phyloP scores from a whole-genome alignment of 495 filamentous ascomycete species.

The Apiosordaria backusii region DNA sequence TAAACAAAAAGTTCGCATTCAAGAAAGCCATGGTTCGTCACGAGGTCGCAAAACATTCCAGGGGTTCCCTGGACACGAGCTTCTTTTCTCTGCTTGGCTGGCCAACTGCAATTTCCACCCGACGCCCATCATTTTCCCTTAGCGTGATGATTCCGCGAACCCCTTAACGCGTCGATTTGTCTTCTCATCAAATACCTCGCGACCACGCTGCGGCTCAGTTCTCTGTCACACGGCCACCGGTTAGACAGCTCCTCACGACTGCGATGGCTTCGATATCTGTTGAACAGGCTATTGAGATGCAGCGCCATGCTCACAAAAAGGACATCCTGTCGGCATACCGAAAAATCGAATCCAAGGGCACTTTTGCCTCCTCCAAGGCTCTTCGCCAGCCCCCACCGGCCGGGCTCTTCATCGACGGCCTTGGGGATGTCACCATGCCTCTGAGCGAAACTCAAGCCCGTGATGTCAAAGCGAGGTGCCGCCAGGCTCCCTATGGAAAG shows the following conservation, averaged over 20 bases:
- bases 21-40: too few relatives aligned
- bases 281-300: background rate
- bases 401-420: conserved; percentile 32
- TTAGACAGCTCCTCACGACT: background rate
- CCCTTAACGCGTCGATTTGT: background rate
- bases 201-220: background rate
- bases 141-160: background rate
- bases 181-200: background rate
- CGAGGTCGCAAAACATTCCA: too few relatives aligned
- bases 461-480: conserved; percentile 37
- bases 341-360: background rate
- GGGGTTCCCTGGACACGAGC: too few relatives aligned
- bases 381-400: background rate
- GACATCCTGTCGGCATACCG: background rate
- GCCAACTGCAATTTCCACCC: background rate
- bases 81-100: too few relatives aligned
- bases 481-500: conserved; percentile 46
- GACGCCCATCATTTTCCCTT: background rate
- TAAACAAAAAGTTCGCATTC: too few relatives aligned
- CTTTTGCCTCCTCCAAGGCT: background rate
- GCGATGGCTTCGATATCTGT: background rate
- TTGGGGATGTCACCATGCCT: conserved; percentile 43
- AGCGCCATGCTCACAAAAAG: background rate
- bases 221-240: background rate
- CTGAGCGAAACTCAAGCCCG: conserved; percentile 40